Evolutionary conservation across 2,329 filamentous ascomycete species (phyloP).

Genomic region (Penicillium crustosum): DNA sequence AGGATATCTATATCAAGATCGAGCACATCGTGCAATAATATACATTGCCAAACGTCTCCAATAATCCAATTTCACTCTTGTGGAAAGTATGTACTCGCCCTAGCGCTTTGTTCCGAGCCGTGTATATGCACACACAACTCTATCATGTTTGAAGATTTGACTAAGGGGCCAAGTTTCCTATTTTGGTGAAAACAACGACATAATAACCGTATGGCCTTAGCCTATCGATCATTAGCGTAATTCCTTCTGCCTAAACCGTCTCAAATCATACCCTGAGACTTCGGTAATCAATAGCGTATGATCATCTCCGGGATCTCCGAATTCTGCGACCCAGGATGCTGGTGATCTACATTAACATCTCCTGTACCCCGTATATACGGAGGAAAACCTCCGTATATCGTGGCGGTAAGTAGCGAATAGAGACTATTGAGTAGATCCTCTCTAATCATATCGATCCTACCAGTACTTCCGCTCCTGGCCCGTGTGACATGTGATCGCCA

Average conservation of each 20-base stretch:
- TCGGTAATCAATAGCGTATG: neutral
- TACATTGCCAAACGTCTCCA: too few relatives aligned
- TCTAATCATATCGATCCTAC: neutral
- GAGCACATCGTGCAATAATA: neutral
- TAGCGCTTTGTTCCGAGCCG: too few relatives aligned
- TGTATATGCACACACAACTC: neutral
- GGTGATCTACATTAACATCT: neutral
- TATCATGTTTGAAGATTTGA: neutral
- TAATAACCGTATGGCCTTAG: neutral
- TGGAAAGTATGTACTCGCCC: neutral
- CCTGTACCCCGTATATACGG: neutral
- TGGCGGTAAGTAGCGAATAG: neutral
- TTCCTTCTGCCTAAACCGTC: neutral
- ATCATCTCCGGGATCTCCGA: neutral
- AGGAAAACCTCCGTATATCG: neutral
- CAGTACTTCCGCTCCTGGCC: neutral
- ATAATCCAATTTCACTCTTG: neutral
- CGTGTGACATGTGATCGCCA: neutral
- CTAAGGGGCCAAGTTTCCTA: neutral
- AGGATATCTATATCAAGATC: neutral
- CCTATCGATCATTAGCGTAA: neutral
- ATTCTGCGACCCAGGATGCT: neutral
- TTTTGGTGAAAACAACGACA: neutral
- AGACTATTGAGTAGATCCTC: slow-evolving; percentile 2
- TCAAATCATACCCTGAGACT: neutral